A percentile compares a stretch with the other conserved stretches of the same genome.
These are phyloP conservation scores for Russula abietina DNA, from an alignment of 768 basidiomycete genomes.

Conservation along the genomic window DNA sequence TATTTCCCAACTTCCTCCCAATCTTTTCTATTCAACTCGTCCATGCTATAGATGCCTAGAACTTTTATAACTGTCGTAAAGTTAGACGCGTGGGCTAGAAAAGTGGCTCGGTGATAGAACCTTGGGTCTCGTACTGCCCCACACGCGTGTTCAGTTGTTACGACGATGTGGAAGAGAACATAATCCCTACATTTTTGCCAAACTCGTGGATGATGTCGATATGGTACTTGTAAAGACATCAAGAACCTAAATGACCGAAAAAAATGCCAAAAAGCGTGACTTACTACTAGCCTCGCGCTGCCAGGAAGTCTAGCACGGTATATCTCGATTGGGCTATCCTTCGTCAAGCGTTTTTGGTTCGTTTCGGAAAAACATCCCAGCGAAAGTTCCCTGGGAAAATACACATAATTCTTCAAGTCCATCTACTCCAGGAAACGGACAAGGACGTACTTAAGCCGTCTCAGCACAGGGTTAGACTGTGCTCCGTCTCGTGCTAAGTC, in stretches of 20 bases:
- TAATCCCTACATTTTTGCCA: slow-evolving; percentile 13
- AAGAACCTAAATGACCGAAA: not conserved
- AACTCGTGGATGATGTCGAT: slow-evolving; percentile 17
- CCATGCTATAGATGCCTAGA: slow-evolving; percentile 11
- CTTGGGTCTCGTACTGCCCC: slow-evolving; percentile 15
- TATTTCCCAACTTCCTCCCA: slow-evolving; percentile 12
- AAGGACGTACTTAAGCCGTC: slow-evolving; percentile 9
- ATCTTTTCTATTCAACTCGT: slow-evolving; percentile 11
- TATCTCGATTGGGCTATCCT: slow-evolving; percentile 18
- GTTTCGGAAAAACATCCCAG: slow-evolving; percentile 13
- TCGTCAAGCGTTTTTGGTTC: slow-evolving; percentile 18
- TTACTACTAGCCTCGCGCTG: slow-evolving; percentile 15
- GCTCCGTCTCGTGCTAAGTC: not conserved
- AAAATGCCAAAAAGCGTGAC: not conserved
- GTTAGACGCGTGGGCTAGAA: not conserved
- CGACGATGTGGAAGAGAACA: not conserved
- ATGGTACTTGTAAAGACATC: slow-evolving; percentile 14
- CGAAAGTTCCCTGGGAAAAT: slow-evolving; percentile 16
- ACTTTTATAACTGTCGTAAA: slow-evolving; percentile 1
- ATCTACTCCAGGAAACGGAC: not conserved
- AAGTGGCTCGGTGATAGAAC: not conserved
- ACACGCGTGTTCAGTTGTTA: not conserved
- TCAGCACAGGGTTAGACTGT: not conserved
- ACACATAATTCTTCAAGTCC: not conserved
- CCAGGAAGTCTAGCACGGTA: slow-evolving; percentile 21